Base-by-base conservation (phyloP, 2,329 filamentous ascomycete genomes). In the Thielaviopsis euricoi region DNA sequence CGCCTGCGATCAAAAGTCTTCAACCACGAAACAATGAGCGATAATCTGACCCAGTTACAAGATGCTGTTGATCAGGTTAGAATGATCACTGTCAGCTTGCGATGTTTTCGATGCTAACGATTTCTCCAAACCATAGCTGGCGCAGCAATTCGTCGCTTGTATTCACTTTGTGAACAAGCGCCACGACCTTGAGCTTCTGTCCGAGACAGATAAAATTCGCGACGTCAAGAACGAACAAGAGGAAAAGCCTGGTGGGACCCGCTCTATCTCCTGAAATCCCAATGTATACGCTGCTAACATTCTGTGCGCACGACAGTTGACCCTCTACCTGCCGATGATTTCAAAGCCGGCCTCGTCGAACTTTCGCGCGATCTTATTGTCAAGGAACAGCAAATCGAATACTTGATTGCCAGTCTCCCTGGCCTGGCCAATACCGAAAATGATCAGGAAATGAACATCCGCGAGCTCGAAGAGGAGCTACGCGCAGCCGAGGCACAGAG, bases 381-480 rank as follows among this genome's bases (percentile, higher is more conserved):
- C 59, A 89, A 90, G 66, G 85, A 89, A 65, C 86, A 90, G 71
- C 86, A 91, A 71, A 89, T 93, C 61, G 87, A 93, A 68, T 75
- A 80, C 51, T 72, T 93, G 53, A 86, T 91, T 59, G 85, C 82
- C 17, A 80, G 78, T 22, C 74, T 94, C 1, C 88, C 88, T 0
- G 88, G 88, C 0, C 73, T 93, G 22, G 85, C 88, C 51, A 87
- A 83, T 62, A 91, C 85, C 65, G 86, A 91, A 67, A 75, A 79
- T 62, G 85, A 89, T 65, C 88, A 94, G 69, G 78, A 86, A 66
- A 75, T 78, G 62, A 78, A 79, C 59, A 82, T 86, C 60, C 76
- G 74, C 63, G 80, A 82, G 60, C 69, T 86, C 22, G 82, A 86
- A 64, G 78, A 81, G 61, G 82, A 85, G 63, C 70, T 86, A 40